Conservation (phyloP, 371 early-diverging fungal species). For the Coemansia sp. region DNA sequence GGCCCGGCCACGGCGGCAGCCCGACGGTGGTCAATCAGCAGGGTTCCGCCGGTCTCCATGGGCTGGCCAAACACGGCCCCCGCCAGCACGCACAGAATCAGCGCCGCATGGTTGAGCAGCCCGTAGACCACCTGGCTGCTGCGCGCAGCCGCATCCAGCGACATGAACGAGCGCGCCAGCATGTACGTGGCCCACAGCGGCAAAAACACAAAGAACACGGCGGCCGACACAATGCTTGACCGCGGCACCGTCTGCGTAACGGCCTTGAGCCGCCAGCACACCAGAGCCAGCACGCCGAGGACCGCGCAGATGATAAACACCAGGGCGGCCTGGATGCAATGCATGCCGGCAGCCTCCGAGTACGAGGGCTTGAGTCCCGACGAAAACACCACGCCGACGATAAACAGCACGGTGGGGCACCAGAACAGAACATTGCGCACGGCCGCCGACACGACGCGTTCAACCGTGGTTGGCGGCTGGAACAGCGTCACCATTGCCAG, state of each 20-base stretch:
- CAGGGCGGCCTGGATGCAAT: conserved; percentile 11
- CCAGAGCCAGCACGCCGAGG: not conserved
- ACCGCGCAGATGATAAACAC: not conserved
- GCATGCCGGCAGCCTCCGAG: not conserved
- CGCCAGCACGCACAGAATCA: conserved; percentile 6
- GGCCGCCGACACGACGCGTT: not conserved
- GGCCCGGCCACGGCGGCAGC: too few species aligned
- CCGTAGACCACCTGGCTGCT: conserved; percentile 26
- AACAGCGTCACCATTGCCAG: conserved; percentile 7
- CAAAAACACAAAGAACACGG: conserved; percentile 4
- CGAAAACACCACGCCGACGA: conserved; percentile 8
- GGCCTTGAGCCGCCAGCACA: not conserved
- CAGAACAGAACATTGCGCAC: not conserved
- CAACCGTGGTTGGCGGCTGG: conserved; percentile 16
- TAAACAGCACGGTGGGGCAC: not conserved
- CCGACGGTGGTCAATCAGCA: not conserved
- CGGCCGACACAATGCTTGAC: not conserved
- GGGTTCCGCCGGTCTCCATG: not conserved
- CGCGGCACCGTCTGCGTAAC: not conserved
- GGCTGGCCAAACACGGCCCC: conserved; percentile 14
- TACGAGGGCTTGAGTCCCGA: not conserved
- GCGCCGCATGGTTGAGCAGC: conserved; percentile 16
- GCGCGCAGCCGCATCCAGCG: conserved; percentile 11
- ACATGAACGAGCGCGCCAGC: conserved; percentile 18
- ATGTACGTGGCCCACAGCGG: conserved; percentile 24